Evolutionary conservation across 208 protist species (phyloP).

Genomic region (Trichomonas tenax): DNA sequence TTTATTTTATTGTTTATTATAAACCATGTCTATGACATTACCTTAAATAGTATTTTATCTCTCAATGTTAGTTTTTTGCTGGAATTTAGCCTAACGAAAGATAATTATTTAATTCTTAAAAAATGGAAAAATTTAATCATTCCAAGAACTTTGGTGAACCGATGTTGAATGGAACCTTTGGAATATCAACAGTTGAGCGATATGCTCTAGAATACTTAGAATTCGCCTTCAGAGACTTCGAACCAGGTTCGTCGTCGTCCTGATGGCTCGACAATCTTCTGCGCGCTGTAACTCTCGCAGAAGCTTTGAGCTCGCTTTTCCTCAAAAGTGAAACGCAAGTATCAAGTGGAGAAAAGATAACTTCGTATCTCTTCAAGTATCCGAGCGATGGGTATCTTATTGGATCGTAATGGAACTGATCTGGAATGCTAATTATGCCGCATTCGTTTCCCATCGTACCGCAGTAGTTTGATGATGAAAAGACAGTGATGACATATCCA

Average conservation of each 20-base stretch:
- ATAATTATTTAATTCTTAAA: too few species aligned
- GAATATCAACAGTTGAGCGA: background rate
- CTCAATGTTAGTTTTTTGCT: too few species aligned
- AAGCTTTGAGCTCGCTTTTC: background rate
- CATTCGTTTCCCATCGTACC: background rate
- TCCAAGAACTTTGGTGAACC: background rate
- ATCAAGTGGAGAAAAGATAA: background rate
- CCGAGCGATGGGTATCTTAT: background rate
- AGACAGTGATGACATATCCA: background rate
- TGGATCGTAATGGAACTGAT: background rate
- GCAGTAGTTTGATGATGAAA: constrained; percentile 7
- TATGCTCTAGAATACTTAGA: background rate
- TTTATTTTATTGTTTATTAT: too few species aligned
- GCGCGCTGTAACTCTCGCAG: background rate
- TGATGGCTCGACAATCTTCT: background rate
- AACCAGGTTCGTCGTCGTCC: background rate
- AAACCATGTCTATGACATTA: too few species aligned
- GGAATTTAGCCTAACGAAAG: too few species aligned
- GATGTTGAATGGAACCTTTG: background rate
- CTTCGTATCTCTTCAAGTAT: background rate
- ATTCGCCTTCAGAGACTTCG: background rate
- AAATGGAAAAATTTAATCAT: too few species aligned
- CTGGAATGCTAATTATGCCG: background rate
- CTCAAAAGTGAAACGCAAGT: background rate
- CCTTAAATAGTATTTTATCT: too few species aligned